Conservation (phyloP, 805 yeast genomes). For the Suhomyces canberraensis region DNA sequence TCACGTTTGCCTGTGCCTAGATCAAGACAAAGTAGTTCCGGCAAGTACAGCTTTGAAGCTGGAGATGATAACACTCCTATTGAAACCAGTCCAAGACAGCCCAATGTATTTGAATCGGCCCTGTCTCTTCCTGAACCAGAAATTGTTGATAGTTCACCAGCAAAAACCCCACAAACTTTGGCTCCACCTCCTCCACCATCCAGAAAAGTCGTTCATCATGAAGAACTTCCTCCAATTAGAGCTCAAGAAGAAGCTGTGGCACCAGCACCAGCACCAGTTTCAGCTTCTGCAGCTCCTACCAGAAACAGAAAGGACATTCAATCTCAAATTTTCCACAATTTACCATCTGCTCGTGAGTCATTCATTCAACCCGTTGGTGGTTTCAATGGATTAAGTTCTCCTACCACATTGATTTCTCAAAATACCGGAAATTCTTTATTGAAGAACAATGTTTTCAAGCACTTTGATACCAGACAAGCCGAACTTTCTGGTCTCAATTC, state of each 20-base stretch:
- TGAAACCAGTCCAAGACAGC: slow-evolving; percentile 24
- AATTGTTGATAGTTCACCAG: slow-evolving; percentile 5
- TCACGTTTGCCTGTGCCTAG: slow-evolving; percentile 9
- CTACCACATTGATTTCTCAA: slow-evolving; percentile 28
- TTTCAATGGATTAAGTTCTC: neutral
- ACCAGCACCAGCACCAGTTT: neutral
- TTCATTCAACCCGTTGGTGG: slow-evolving; percentile 12
- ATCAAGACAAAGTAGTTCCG: slow-evolving; percentile 15
- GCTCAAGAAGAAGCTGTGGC: neutral
- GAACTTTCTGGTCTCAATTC: slow-evolving; percentile 62
- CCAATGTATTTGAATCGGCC: slow-evolving; percentile 1
- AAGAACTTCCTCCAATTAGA: neutral
- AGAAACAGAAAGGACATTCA: slow-evolving; percentile 41
- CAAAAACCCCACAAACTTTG: neutral
- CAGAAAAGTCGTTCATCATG: slow-evolving; percentile 43
- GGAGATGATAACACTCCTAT: slow-evolving; percentile 38
- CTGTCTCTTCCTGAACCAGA: slow-evolving; percentile 8
- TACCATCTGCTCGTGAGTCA: slow-evolving; percentile 40
- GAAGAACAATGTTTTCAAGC: slow-evolving; percentile 50
- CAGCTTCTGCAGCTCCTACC: slow-evolving; percentile 1
- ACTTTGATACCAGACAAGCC: slow-evolving; percentile 13
- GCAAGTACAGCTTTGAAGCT: slow-evolving; percentile 37
- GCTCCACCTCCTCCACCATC: slow-evolving; percentile 57
- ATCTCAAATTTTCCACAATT: slow-evolving; percentile 46
- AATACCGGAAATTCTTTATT: slow-evolving; percentile 41